phyloP scores from a whole-genome alignment of 148 eudicot genomes.

The Mesembryanthemum crystallinum region DNA sequence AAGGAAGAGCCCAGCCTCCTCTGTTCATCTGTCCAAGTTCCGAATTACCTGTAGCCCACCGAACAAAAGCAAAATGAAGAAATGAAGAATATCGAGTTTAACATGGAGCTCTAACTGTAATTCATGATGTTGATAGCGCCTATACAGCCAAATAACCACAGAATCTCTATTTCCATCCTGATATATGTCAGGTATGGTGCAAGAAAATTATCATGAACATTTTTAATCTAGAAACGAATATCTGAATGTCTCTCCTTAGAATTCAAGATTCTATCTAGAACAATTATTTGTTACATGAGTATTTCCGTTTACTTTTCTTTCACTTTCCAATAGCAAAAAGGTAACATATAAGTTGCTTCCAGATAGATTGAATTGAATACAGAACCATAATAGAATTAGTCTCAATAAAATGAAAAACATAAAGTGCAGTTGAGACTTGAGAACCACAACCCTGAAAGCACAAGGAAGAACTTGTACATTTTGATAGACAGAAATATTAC shows the following conservation, averaged over 20 bases:
- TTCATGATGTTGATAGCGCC: neutral
- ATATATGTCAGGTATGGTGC: too few species aligned
- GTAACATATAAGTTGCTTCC: too few species aligned
- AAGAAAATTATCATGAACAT: too few species aligned
- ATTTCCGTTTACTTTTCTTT: neutral
- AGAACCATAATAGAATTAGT: neutral
- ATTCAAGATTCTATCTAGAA: neutral
- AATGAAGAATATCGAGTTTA: too few species aligned
- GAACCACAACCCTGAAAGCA: neutral
- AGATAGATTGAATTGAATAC: neutral
- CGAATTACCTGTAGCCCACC: conserved; percentile 16
- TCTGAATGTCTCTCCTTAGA: too few species aligned
- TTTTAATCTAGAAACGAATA: too few species aligned
- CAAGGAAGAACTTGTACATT: neutral
- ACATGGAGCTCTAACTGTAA: too few species aligned
- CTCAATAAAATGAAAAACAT: neutral
- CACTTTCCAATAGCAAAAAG: too few species aligned
- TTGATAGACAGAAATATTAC: neutral
- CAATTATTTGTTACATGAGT: neutral
- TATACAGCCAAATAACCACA: neutral
- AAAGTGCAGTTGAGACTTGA: neutral
- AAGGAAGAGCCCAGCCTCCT: conserved; percentile 78
- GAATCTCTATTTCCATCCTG: too few species aligned
- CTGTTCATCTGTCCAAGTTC: conserved; percentile 35
- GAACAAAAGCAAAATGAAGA: neutral